Evolutionary conservation across 2,329 filamentous ascomycete species (phyloP).

Genomic region (Monascus ruber): DNA sequence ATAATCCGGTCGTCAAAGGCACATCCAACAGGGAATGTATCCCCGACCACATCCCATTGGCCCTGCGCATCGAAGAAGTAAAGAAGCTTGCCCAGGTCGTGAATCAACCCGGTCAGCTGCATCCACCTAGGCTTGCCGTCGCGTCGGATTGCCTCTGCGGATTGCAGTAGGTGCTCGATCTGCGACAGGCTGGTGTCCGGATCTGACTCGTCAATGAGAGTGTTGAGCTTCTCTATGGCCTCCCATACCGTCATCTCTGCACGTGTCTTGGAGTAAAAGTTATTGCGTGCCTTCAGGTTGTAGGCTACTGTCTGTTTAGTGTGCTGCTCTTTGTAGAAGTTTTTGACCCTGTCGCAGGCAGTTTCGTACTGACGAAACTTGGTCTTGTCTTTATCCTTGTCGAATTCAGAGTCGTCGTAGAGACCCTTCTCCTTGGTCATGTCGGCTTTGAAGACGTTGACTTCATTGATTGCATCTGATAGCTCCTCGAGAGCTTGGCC

Average conservation of each 20-base stretch:
- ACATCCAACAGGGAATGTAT: slow-evolving; percentile 37
- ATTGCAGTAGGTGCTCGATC: slow-evolving; percentile 81
- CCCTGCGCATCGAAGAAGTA: slow-evolving; percentile 59
- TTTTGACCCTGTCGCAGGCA: slow-evolving; percentile 73
- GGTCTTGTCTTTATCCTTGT: slow-evolving; percentile 65
- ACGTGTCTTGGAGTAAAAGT: slow-evolving; percentile 55
- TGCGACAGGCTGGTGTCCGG: slow-evolving; percentile 79
- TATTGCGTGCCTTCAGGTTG: slow-evolving; percentile 68
- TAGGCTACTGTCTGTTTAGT: slow-evolving; percentile 51
- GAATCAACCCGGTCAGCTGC: slow-evolving; percentile 38
- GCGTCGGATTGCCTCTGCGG: slow-evolving; percentile 76
- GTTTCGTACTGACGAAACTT: slow-evolving; percentile 74
- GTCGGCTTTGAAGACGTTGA: slow-evolving; percentile 49
- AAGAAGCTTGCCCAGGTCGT: slow-evolving; percentile 36
- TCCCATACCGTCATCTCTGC: slow-evolving; percentile 79
- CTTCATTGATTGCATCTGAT: slow-evolving; percentile 48
- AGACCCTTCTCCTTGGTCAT: slow-evolving; percentile 36
- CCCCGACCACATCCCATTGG: slow-evolving; percentile 86
- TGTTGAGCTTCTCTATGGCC: slow-evolving; percentile 86
- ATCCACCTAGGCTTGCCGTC: slow-evolving; percentile 47
- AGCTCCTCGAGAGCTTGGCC: slow-evolving; percentile 47
- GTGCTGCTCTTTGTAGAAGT: slow-evolving; percentile 67
- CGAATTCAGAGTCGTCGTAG: slow-evolving; percentile 54
- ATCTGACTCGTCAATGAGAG: slow-evolving; percentile 80
- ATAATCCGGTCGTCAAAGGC: slow-evolving; percentile 59